These are phyloP conservation scores for grape (Vitis vinifera) DNA, from an alignment of 164 flowering plant species.

Conservation along the genomic window DNA sequence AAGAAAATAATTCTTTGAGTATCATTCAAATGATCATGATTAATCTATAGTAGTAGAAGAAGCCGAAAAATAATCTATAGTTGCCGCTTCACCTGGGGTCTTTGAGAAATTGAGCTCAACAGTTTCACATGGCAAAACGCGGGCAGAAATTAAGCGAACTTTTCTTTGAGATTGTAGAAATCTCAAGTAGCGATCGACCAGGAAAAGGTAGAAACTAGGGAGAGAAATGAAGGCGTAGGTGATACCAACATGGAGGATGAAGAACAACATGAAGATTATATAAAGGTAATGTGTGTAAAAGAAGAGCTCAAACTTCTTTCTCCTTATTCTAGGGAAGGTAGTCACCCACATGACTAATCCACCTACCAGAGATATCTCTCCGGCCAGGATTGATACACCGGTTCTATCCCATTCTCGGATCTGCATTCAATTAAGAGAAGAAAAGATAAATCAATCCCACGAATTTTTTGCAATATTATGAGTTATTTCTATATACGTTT, in stretches of 20 bases:
- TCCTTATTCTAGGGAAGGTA: slow-evolving; percentile 45
- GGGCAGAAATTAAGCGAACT: slow-evolving; percentile 7
- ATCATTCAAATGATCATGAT: too few species aligned
- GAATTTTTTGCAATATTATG: too few species aligned
- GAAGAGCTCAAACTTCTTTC: slow-evolving; percentile 77
- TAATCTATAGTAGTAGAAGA: not conserved
- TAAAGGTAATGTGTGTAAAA: slow-evolving; percentile 80
- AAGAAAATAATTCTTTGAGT: not conserved
- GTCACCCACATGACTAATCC: slow-evolving; percentile 66
- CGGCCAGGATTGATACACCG: slow-evolving; percentile 59
- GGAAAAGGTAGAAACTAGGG: slow-evolving; percentile 80
- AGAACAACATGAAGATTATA: slow-evolving; percentile 64
- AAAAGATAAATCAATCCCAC: too few species aligned
- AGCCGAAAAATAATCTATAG: not conserved
- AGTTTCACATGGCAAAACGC: slow-evolving; percentile 8
- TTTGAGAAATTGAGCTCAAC: slow-evolving; percentile 12
- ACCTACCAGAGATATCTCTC: slow-evolving; percentile 51
- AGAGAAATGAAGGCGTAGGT: slow-evolving; percentile 55
- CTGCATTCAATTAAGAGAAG: slow-evolving; percentile 31
- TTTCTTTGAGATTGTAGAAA: slow-evolving; percentile 6
- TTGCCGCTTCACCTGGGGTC: slow-evolving; percentile 1
- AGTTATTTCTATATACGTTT: too few species aligned
- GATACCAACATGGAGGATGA: slow-evolving; percentile 64
- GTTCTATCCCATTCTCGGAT: slow-evolving; percentile 51
- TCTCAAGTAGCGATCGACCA: slow-evolving; percentile 55